phyloP scores from a whole-genome alignment of 2,329 filamentous ascomycete species.

The Dactylellina drechsleri region DNA sequence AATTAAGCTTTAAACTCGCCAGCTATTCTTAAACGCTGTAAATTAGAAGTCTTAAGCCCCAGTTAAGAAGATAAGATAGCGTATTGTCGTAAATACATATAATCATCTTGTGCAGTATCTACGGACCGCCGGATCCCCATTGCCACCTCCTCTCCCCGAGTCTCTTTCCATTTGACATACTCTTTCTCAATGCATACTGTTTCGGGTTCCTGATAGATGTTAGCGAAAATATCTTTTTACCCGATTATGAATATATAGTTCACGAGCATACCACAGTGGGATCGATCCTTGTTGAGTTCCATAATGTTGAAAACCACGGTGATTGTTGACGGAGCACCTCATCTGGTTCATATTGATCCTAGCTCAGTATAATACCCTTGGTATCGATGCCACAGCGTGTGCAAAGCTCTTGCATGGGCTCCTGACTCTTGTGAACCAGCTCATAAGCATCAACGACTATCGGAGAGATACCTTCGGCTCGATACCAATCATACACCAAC shows the following conservation, averaged over 20 bases:
- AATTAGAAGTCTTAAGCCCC: too few relatives aligned
- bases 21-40: too few relatives aligned
- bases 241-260: background rate
- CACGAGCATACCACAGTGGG: background rate
- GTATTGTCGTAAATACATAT: too few relatives aligned
- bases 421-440: slow-evolving; percentile 2
- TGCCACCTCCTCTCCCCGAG: too few relatives aligned
- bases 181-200: too few relatives aligned
- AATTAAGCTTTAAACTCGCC: too few relatives aligned
- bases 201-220: too few relatives aligned
- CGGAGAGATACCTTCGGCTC: background rate
- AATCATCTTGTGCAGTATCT: too few relatives aligned
- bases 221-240: too few relatives aligned
- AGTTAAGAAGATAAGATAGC: too few relatives aligned
- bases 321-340: background rate
- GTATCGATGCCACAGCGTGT: background rate
- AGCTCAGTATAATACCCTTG: background rate
- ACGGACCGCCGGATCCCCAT: too few relatives aligned
- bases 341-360: background rate
- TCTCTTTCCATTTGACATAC: too few relatives aligned
- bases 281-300: slow-evolving; percentile 7
- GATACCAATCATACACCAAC: slow-evolving; percentile 5
- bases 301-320: slow-evolving; percentile 6
- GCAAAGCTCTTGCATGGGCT: background rate
- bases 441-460: slow-evolving; percentile 1